Conservation (phyloP, 139 green algal genomes). For the Coccomyxa sp. region DNA sequence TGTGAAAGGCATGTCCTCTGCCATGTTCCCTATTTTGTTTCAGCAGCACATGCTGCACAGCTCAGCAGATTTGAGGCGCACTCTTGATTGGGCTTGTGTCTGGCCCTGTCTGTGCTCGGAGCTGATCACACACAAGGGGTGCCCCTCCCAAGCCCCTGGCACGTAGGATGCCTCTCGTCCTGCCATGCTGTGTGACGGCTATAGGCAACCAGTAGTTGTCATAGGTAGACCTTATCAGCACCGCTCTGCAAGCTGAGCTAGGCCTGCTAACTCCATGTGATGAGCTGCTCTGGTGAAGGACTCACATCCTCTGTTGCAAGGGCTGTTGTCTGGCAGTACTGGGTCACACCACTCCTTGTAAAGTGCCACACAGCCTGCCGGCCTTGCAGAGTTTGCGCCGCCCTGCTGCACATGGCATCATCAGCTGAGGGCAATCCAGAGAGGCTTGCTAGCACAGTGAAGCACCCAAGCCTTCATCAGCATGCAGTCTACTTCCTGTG, state of each 20-base stretch:
- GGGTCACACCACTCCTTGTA: not conserved
- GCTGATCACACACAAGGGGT: not conserved
- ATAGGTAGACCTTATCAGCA: no score
- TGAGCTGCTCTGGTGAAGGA: no score
- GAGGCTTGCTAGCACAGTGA: not conserved
- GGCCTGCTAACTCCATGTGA: no score
- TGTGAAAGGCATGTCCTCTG: not conserved
- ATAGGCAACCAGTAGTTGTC: no score
- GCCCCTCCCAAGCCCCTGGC: no score
- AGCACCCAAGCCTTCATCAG: not conserved
- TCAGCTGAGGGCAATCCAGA: no score
- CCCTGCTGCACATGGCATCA: no score
- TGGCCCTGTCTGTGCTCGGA: not conserved
- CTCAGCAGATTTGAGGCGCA: not conserved
- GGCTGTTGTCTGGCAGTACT: not conserved
- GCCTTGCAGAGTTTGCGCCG: not conserved
- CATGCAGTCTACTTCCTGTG: not conserved
- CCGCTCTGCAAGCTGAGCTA: no score
- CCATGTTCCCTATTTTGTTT: not conserved
- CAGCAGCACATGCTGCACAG: not conserved
- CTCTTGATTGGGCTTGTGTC: not conserved
- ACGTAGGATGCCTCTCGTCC: no score
- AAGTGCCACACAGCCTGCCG: not conserved
- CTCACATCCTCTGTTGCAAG: no score
- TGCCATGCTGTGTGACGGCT: no score